Conservation (phyloP, 1,139 yeast genomes). For the Geotrichum restrictum region DNA sequence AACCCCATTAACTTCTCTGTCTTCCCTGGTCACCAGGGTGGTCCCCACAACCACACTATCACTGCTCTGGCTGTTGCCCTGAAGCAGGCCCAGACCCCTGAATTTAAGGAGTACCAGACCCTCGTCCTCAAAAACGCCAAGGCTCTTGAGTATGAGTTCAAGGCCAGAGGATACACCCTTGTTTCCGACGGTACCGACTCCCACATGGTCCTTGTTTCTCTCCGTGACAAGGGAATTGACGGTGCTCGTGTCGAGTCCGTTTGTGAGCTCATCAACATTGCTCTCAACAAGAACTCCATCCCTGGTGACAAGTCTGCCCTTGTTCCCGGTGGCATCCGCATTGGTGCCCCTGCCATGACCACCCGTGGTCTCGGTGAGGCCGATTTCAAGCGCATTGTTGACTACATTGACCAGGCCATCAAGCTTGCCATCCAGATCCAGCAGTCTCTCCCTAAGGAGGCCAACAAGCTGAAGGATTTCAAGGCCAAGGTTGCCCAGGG, state of each 20-base stretch:
- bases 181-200: conserved; percentile 95
- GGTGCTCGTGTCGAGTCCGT: conserved; percentile 95
- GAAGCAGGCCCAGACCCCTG: conserved; percentile 83
- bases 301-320: conserved; percentile 95
- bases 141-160: conserved; percentile 67
- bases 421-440: conserved; percentile 75
- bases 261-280: conserved; percentile 83
- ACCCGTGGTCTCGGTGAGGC: conserved; percentile 83
- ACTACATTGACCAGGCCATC: conserved; percentile 75
- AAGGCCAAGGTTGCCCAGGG: conserved; percentile 73
- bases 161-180: conserved; percentile 63
- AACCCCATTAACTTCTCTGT: conserved; percentile 90
- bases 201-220: conserved; percentile 81
- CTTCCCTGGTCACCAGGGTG: conserved; percentile 99
- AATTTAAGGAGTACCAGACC: conserved; percentile 78
- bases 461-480: conserved; percentile 89
- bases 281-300: conserved; percentile 91
- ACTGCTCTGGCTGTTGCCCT: conserved; percentile 93
- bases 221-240: conserved; percentile 80
- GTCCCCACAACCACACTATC: conserved; percentile 97
- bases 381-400: conserved; percentile 76
- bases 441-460: conserved; percentile 71
- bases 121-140: conserved; percentile 78
- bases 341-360: conserved; percentile 98
- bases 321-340: conserved; percentile 92